phyloP scores from a whole-genome alignment of 257 asterid species.

The Penstemon eatonii region DNA sequence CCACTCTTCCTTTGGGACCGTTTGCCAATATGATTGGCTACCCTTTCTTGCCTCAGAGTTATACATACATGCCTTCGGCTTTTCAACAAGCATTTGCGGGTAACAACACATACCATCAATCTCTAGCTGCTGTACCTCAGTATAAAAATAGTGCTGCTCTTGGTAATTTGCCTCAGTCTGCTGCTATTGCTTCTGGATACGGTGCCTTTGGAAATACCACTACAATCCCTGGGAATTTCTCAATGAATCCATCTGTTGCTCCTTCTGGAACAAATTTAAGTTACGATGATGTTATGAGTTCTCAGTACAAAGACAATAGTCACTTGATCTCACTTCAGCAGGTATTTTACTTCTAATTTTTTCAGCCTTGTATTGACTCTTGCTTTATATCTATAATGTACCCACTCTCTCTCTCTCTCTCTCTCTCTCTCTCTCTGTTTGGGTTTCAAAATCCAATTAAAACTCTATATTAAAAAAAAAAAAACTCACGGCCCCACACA shows the following conservation, averaged over 20 bases:
- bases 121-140: slow-evolving; percentile 74
- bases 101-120: slow-evolving; percentile 71
- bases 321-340: slow-evolving; percentile 84
- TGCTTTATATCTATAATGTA: neutral
- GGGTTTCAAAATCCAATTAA: neutral
- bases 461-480: too few species aligned
- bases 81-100: slow-evolving; percentile 89
- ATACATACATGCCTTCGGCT: slow-evolving; percentile 79
- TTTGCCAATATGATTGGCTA: slow-evolving; percentile 80
- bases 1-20: slow-evolving; percentile 75
- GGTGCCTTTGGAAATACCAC: slow-evolving; percentile 49
- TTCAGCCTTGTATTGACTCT: neutral
- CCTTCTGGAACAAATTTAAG: slow-evolving; percentile 67
- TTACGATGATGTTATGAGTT: slow-evolving; percentile 73
- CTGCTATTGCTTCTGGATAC: slow-evolving; percentile 53
- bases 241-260: slow-evolving; percentile 66
- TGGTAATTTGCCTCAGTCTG: slow-evolving; percentile 55
- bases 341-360: slow-evolving; percentile 39
- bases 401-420: neutral
- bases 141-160: slow-evolving; percentile 58
- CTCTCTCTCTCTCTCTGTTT: neutral
- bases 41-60: slow-evolving; percentile 84
- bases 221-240: slow-evolving; percentile 45
- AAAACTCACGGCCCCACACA: too few species aligned
- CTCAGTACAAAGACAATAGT: slow-evolving; percentile 81